Percentiles rank a stretch among this genome's conserved stretches.
These are phyloP conservation scores for Epichloe sibirici DNA, from an alignment of 2,329 filamentous ascomycete species.

Conservation along the genomic window DNA sequence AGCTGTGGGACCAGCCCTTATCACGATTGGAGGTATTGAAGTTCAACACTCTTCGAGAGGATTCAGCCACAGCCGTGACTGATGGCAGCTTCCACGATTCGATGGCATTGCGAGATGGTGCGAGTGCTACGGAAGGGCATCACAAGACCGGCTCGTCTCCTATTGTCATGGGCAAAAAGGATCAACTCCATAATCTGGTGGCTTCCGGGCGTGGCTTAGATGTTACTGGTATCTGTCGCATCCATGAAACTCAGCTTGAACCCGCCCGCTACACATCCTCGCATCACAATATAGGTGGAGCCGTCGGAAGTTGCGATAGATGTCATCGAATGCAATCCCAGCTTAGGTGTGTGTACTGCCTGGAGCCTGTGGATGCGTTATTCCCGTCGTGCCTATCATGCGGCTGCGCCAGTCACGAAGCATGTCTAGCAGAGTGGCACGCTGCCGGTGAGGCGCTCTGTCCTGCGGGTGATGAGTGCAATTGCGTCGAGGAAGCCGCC, in stretches of 20 bases:
- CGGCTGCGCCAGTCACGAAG: conserved; percentile 48
- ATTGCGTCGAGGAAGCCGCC: conserved; percentile 44
- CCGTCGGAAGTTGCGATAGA: conserved; percentile 36
- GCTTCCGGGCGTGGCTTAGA: conserved; percentile 46
- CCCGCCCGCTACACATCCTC: conserved; percentile 37
- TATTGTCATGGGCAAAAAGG: conserved; percentile 45
- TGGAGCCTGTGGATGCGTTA: conserved; percentile 45
- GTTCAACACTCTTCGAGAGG: conserved; percentile 50
- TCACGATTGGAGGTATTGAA: conserved; percentile 56
- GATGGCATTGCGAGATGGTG: conserved; percentile 26
- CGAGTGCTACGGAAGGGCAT: conserved; percentile 21
- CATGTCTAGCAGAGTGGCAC: conserved; percentile 48
- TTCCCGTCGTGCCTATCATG: conserved; percentile 51
- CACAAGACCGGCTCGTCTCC: conserved; percentile 32
- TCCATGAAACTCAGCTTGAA: conserved; percentile 51
- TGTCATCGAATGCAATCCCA: conserved; percentile 45
- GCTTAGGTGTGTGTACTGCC: conserved; percentile 49
- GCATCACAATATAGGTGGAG: conserved; percentile 28
- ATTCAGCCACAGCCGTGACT: conserved; percentile 17
- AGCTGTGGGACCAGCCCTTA: conserved; percentile 52
- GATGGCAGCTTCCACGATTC: conserved; percentile 24
- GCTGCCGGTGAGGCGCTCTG: conserved; percentile 43
- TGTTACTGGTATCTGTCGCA: conserved; percentile 48
- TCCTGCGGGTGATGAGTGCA: conserved; percentile 52
- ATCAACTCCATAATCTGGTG: conserved; percentile 37